Base-by-base conservation (phyloP, 768 basidiomycete species). In the Pleurotus eryngii region DNA sequence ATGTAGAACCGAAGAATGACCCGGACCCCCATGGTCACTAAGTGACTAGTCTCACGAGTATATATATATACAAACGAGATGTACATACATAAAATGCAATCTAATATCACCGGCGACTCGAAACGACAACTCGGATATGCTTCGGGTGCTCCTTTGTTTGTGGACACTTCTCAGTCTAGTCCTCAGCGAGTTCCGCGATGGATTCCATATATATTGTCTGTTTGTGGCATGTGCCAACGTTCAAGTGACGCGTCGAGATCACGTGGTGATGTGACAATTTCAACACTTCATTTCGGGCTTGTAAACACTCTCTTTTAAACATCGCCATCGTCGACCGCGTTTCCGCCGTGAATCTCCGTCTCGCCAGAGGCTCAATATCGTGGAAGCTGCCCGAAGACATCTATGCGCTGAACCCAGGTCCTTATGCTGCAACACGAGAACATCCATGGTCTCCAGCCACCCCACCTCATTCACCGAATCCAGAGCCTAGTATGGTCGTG, bases 401-500 rank as follows among this genome's bases (percentile, higher is more conserved):
- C 15, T n/a, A 46, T 46, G 68, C 65, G 86, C 88, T 85, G 85
- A 82, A 73, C 74, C 78, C 51, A 54, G 39, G 11, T 26, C 11
- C 24, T n/a, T 18, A 42, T 54, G 51, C 51, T 37, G 17, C 39
- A n/a, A 22, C 39, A 54, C 66, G 82, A 85, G 74, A 67, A 74
- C 61, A 68, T 76, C 57, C 74, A 77, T 59, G 68, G 74, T 56
- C 76, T 81, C 72, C 72, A 78, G 60, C 79, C 82, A 17, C 30
- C 30, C 60, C 74, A 81, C 67, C 82, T 90, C 65, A 77, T 79
- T 49, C 82, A 84, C 71, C 87, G 88, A 62, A 87, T 89, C 67
- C 81, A 81, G 61, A 74, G 81, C 51, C 78, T 94, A 60, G 79
- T 92, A 65, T 92, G 91, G 90, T 83, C 84, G 64, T 92, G 85